Conservation (phyloP, 1,284 basidiomycete species). For the Tylopilus orsonianus region DNA sequence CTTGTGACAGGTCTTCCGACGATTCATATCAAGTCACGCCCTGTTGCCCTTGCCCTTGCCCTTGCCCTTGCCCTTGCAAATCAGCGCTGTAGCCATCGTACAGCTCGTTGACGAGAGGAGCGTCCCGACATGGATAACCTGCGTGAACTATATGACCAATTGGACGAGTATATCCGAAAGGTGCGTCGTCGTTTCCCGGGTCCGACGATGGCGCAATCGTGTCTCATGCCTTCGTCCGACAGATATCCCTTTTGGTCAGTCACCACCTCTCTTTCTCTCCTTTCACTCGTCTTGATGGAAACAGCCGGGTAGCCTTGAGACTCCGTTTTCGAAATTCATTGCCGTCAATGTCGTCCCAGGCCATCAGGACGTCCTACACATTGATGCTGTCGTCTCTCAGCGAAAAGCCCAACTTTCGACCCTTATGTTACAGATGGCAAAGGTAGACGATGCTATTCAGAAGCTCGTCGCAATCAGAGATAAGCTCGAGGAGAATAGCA, state of each 20-base stretch:
- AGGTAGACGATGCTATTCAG: conserved; percentile 16
- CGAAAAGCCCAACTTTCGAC: conserved; percentile 20
- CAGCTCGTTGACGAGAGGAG: not conserved
- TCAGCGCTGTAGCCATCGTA: conserved; percentile 5
- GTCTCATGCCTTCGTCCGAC: conserved; percentile 26
- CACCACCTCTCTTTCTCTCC: not conserved
- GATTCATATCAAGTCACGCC: conserved; percentile 2
- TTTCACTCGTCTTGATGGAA: not conserved
- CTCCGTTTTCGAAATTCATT: conserved; percentile 14
- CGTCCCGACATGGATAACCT: conserved; percentile 17
- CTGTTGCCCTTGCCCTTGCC: not conserved
- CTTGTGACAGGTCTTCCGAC: conserved; percentile 10
- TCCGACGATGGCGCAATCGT: conserved; percentile 35
- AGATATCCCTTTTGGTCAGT: conserved; percentile 27
- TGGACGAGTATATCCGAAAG: conserved; percentile 23
- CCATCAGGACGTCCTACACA: conserved; percentile 13
- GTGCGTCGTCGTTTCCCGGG: conserved; percentile 18
- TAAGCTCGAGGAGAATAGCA: conserved; percentile 15
- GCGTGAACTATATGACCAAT: conserved; percentile 13
- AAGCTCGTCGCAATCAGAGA: conserved; percentile 20
- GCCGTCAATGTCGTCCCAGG: conserved; percentile 10
- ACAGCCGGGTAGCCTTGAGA: conserved; percentile 20
- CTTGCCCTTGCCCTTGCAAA: conserved; percentile 5
- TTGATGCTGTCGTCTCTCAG: conserved; percentile 21
- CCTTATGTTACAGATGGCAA: conserved; percentile 18